Evolutionary conservation across 305 asterid genomes (phyloP), one percentile per base, ranked within the genome.

Genomic region (Fraxinus dipetala): DNA sequence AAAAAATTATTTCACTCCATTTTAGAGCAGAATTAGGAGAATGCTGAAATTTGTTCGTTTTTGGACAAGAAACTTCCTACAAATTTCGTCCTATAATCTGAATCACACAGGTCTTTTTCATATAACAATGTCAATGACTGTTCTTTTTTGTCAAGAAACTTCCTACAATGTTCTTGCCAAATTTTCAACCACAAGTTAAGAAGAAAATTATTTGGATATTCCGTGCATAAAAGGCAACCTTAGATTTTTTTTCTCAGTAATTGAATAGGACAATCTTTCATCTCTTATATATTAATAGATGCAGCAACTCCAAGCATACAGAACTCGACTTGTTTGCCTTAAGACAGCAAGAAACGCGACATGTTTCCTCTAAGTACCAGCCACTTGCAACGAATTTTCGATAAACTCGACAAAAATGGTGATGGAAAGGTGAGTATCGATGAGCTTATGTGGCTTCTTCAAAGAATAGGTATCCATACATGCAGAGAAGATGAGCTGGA

Each of bases 391-490:
- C 26, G 11, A 35, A 80, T 72, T 54, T 80, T 80, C 18, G 10
- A 51, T 28, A 56, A 80, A 59, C 74, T 80, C 7, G 83, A 80
- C 59, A 30, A 56, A 26, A 73, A 80, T 54, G 74, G 79, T 2
- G 79, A 72, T 54, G 83, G 83, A 4, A 18, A 36, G 24, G 18
- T 80, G 30, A 80, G 83, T 13, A 20, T 80, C 43, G 79, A 80
- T 26, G 38, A 80, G 79, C 83, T 80, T n/a, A 31, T 30, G 6
- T 38, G 75, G 74, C 79, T 72, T 31, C 83, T 80, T 13, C 74
- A 73, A 30, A 80, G 69, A 26, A 54, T 22, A 43, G 79, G 79
- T 7, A 16, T 31, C 54, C 9, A 48, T 7, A 30, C 72, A 1
- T 43, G 74, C 16, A 63, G 72, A 63, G 22, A 13, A 48, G 83